Percentiles rank a stretch among this genome's conserved stretches.
phyloP scores from a whole-genome alignment of 1,139 yeast genomes.

The Lodderomyces orthopsilosis region DNA sequence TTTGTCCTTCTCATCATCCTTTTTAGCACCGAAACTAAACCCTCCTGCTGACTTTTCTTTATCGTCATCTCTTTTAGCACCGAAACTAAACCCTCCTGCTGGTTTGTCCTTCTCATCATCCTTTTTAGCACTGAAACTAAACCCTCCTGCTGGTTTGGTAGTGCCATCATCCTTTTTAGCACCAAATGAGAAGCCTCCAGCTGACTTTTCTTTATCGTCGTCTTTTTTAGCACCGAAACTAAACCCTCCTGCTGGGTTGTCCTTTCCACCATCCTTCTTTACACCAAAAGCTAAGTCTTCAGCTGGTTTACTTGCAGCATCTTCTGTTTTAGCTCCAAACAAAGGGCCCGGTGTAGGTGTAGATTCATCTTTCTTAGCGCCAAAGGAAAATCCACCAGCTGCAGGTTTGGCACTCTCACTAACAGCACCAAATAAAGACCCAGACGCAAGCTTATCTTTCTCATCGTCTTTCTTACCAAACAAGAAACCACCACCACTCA shows the following conservation, averaged over 20 bases:
- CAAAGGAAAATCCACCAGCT: constrained; percentile 18
- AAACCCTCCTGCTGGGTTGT: constrained; percentile 14
- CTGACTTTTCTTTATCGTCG: constrained; percentile 3
- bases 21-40: constrained; percentile 26
- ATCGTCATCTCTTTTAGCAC: constrained; percentile 23
- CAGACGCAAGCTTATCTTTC: constrained; percentile 14
- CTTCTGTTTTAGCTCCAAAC: constrained; percentile 22
- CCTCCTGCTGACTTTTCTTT: constrained; percentile 16
- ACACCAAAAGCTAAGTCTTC: constrained; percentile 24
- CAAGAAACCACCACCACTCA: constrained; percentile 11
- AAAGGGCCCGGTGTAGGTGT: constrained; percentile 19
- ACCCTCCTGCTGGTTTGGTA: constrained; percentile 17
- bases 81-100: constrained; percentile 22
- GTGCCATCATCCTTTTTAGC: constrained; percentile 16
- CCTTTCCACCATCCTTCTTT: constrained; percentile 14
- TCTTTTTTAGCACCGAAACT: constrained; percentile 21
- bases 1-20: constrained; percentile 19
- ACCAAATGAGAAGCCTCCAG: constrained; percentile 20
- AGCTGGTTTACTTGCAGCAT: constrained; percentile 15
- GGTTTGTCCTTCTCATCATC: constrained; percentile 21
- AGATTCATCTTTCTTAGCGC: constrained; percentile 16
- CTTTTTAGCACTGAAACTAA: constrained; percentile 25
- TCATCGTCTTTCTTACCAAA: constrained; percentile 26
- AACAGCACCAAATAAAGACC: constrained; percentile 21
- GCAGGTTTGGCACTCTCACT: constrained; percentile 15